Conservation (phyloP, 2,329 filamentous ascomycete species). For the Parastagonospora nodorum region DNA sequence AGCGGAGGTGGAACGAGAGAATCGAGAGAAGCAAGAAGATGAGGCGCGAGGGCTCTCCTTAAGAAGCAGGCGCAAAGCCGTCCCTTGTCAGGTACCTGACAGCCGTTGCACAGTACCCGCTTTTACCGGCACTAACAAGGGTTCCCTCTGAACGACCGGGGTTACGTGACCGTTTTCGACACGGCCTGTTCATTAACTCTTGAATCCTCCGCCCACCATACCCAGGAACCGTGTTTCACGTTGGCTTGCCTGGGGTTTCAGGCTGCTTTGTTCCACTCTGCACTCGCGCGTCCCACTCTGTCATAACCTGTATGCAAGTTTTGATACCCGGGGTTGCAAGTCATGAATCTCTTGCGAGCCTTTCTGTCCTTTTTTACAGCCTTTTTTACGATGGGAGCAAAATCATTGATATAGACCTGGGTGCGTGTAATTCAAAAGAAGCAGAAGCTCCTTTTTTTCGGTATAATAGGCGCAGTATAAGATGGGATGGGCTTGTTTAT, state of each 20-base stretch:
- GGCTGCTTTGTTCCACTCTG: constrained; percentile 5
- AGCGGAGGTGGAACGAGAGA: constrained; percentile 64
- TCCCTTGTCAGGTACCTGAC: constrained; percentile 15
- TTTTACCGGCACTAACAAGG: constrained; percentile 41
- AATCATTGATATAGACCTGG: not conserved
- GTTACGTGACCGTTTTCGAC: constrained; percentile 31
- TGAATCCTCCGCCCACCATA: constrained; percentile 2
- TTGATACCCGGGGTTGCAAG: constrained; percentile 22
- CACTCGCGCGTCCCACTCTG: not conserved
- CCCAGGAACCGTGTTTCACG: constrained; percentile 24
- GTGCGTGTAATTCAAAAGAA: too few species aligned
- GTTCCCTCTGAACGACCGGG: constrained; percentile 40
- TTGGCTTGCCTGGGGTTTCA: constrained; percentile 29
- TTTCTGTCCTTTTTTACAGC: not conserved
- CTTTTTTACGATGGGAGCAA: not conserved
- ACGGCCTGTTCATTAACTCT: constrained; percentile 23
- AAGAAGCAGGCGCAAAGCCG: constrained; percentile 32
- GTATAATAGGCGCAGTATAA: too few species aligned
- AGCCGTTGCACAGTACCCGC: constrained; percentile 34
- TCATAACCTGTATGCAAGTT: constrained; percentile 4
- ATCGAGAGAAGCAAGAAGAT: constrained; percentile 50
- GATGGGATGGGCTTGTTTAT: too few species aligned
- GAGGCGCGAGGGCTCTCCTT: constrained; percentile 46
- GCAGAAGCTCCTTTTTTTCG: too few species aligned
- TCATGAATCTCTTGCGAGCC: constrained; percentile 19